Evolutionary conservation across 371 early-diverging fungal genomes (phyloP).

Genomic region (Dinochytrium kinnereticum): DNA sequence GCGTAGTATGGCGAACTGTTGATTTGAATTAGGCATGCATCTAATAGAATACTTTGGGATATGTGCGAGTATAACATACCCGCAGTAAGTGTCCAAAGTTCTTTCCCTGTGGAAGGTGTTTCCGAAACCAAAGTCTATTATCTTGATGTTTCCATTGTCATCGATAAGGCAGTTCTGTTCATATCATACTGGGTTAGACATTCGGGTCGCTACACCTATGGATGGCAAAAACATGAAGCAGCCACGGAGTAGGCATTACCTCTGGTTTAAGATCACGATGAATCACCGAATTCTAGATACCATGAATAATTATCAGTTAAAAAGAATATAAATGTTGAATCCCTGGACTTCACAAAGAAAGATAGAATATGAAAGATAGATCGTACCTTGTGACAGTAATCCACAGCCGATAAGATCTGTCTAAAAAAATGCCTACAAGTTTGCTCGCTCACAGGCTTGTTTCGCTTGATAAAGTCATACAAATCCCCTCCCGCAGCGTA

Average conservation of each 20-base stretch:
- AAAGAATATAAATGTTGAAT: no score
- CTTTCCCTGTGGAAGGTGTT: conserved; percentile 83
- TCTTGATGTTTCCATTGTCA: conserved; percentile 85
- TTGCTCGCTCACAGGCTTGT: conserved; percentile 50
- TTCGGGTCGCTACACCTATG: background rate
- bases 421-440: conserved; percentile 61
- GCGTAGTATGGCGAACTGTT: conserved; percentile 93
- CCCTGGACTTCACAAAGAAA: no score
- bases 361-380: no score
- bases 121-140: conserved; percentile 96
- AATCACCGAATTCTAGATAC: conserved; percentile 88
- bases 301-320: no score
- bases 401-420: conserved; percentile 87
- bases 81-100: conserved; percentile 90
- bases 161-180: conserved; percentile 87
- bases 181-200: background rate
- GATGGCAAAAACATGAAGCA: background rate
- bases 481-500: conserved; percentile 61
- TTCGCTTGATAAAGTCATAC: conserved; percentile 58
- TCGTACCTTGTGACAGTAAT: conserved; percentile 58
- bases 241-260: conserved; percentile 15
- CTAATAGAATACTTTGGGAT: conserved; percentile 76
- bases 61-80: conserved; percentile 71
- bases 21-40: conserved; percentile 62
- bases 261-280: conserved; percentile 97